Base-by-base conservation (phyloP, 305 asterid genomes). In the Fraxinus floribunda region DNA sequence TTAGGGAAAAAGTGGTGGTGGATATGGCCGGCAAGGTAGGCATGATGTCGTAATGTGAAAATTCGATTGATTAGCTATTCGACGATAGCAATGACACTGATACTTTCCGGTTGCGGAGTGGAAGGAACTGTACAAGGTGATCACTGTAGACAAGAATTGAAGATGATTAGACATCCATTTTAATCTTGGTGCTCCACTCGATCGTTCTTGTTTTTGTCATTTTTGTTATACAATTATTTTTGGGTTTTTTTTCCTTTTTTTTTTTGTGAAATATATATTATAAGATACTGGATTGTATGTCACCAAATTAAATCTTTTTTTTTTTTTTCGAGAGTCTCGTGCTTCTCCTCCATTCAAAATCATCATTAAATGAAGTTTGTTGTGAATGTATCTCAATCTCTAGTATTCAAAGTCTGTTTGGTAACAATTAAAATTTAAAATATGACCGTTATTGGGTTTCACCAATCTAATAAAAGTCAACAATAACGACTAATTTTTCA, bases 101-200 rank as follows among this genome's bases (percentile, higher is more conserved):
- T 9, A 10, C 75, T 68, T 30, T 68, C 38, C 7, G 75, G 75
- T 68, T 68, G 75, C 18, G 18, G 38, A 68, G 75, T 68, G 75
- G 75, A 29, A 29, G 75, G 75, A 68, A 68, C 74, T 68, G 74
- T 29, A 68, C 18, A 24, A 68, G 7, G 7, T 26, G 7, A 68
- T 24, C 74, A 68, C 72, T 24, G 72, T 64, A 22, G 72, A 26
- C 75, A 11, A 29, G 39, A 26, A 29, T 68, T 68, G 75, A 29
- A 68, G 75, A 68, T 68, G 75, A 68, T 68, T 68, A 68, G 75
- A 68, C 75, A 29, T 68, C 75, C 75, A 68, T 68, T 68, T 11
- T 29, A 29, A 68, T 13, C 16, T 68, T 11, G 75, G 75, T 68
- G 75, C 75, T 68, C 75, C 75, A 68, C 75, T 68, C 11, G 8